Percentiles rank a stretch among this genome's conserved stretches.
Conservation (phyloP, 768 basidiomycete species). For the Termitomyces sp. region DNA sequence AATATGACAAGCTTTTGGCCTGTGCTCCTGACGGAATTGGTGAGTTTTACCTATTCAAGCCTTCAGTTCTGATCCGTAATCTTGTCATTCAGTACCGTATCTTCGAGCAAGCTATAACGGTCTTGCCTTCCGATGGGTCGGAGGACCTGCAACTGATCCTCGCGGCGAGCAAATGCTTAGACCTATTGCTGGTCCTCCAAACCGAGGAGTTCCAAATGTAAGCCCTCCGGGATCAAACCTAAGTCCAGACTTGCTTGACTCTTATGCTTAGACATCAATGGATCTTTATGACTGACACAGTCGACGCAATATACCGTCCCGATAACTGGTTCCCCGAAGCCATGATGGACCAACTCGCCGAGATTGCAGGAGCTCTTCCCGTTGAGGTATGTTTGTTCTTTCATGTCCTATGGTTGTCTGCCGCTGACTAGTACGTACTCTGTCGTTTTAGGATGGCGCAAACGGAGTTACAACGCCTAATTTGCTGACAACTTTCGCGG, state of each 20-base stretch:
- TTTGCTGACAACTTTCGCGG: slow-evolving; percentile 25
- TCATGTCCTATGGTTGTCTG: background rate
- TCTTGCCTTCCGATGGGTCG: slow-evolving; percentile 74
- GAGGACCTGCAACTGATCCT: slow-evolving; percentile 82
- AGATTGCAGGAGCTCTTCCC: slow-evolving; percentile 72
- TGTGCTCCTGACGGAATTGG: slow-evolving; percentile 88
- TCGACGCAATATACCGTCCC: slow-evolving; percentile 89
- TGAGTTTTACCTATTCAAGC: slow-evolving; percentile 28
- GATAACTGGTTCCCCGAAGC: slow-evolving; percentile 82
- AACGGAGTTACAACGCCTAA: slow-evolving; percentile 23
- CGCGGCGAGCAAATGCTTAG: slow-evolving; percentile 91
- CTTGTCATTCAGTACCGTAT: slow-evolving; percentile 66
- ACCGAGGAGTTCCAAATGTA: slow-evolving; percentile 99
- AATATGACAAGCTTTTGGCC: slow-evolving; percentile 98
- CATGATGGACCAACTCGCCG: slow-evolving; percentile 87
- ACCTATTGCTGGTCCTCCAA: slow-evolving; percentile 88
- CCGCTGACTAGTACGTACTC: background rate
- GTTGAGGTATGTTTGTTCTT: slow-evolving; percentile 27
- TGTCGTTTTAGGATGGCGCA: slow-evolving; percentile 23
- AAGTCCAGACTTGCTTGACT: slow-evolving; percentile 3
- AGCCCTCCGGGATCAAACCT: slow-evolving; percentile 7
- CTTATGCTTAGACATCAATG: slow-evolving; percentile 74
- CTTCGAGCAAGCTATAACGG: slow-evolving; percentile 75
- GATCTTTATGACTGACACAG: slow-evolving; percentile 98
- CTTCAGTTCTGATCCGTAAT: background rate